Evolutionary conservation across 306 rosid species (phyloP).

Genomic region (Hippophae tibetana): DNA sequence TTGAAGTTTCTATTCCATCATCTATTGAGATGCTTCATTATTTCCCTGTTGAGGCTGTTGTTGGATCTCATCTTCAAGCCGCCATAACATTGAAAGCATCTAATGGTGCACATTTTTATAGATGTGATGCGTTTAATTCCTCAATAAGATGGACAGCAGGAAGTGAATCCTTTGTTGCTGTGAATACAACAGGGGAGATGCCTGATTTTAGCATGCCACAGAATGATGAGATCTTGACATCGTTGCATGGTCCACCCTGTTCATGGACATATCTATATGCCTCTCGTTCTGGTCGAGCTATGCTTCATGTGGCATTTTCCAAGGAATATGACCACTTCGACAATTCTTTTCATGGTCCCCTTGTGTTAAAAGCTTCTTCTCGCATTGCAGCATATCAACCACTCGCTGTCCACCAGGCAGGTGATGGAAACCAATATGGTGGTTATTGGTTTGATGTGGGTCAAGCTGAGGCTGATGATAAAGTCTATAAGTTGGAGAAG

Average conservation of each 20-base stretch:
- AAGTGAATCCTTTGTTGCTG: slow-evolving; percentile 63
- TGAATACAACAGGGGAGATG: slow-evolving; percentile 48
- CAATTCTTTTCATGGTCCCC: slow-evolving; percentile 38
- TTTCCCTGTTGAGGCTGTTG: slow-evolving; percentile 83
- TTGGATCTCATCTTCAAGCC: slow-evolving; percentile 78
- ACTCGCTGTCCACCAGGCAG: slow-evolving; percentile 48
- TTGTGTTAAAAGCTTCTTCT: slow-evolving; percentile 62
- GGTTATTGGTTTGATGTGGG: slow-evolving; percentile 74
- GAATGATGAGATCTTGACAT: slow-evolving; percentile 26
- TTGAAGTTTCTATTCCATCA: slow-evolving; percentile 71
- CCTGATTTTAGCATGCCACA: slow-evolving; percentile 34
- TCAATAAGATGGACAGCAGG: slow-evolving; percentile 75
- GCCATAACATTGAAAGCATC: slow-evolving; percentile 83
- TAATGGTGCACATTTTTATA: slow-evolving; percentile 67
- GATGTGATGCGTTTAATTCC: slow-evolving; percentile 71
- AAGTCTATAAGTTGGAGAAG: slow-evolving; percentile 38
- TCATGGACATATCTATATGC: slow-evolving; percentile 67
- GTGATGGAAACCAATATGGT: slow-evolving; percentile 83
- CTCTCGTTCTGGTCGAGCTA: slow-evolving; percentile 60
- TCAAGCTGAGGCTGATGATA: slow-evolving; percentile 43
- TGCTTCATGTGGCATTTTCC: slow-evolving; percentile 62
- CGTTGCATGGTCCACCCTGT: slow-evolving; percentile 55
- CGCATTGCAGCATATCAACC: slow-evolving; percentile 67
- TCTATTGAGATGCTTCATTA: slow-evolving; percentile 69
- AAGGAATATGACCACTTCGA: slow-evolving; percentile 50